A percentile compares a stretch with the other conserved stretches of the same genome.
phyloP scores from a whole-genome alignment of 2,329 filamentous ascomycete species.

The Tolypocladium nubicola region DNA sequence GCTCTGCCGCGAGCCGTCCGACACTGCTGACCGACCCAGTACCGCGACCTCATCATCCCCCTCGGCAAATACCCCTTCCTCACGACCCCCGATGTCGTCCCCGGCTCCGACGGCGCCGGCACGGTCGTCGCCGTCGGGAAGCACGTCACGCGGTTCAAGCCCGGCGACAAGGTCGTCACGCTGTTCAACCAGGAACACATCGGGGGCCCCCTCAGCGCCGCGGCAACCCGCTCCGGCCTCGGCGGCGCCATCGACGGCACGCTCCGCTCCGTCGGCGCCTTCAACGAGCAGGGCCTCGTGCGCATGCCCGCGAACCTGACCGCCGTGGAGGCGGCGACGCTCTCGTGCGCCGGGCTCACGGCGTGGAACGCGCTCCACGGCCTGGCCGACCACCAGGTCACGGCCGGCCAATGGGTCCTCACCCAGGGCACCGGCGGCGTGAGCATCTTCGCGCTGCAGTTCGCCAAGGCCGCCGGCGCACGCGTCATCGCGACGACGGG shows the following conservation, averaged over 20 bases:
- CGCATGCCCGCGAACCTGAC: conserved; percentile 45
- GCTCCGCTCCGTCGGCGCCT: conserved; percentile 56
- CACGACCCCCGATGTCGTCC: conserved; percentile 30
- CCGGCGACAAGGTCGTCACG: conserved; percentile 45
- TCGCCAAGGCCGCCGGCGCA: conserved; percentile 38
- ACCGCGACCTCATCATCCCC: conserved; percentile 41
- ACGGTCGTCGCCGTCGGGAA: conserved; percentile 40
- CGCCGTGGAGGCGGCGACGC: conserved; percentile 42
- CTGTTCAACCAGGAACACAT: conserved; percentile 51
- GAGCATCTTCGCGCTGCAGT: conserved; percentile 53
- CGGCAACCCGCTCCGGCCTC: conserved; percentile 41
- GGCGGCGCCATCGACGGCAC: conserved; percentile 60
- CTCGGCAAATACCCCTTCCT: conserved; percentile 23
- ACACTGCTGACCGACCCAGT: conserved; percentile 15
- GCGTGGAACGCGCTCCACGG: conserved; percentile 59
- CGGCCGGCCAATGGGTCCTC: conserved; percentile 48
- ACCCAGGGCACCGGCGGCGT: conserved; percentile 65
- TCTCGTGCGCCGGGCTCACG: conserved; percentile 51
- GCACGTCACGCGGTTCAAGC: conserved; percentile 35
- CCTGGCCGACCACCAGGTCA: conserved; percentile 31
- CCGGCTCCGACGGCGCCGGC: conserved; percentile 43
- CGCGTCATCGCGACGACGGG: conserved; percentile 38
- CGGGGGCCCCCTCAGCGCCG: conserved; percentile 26
- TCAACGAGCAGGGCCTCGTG: conserved; percentile 59
- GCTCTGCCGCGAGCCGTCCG: not conserved